Evolutionary conservation across 352 stramenopile species (phyloP).

Genomic region (Phytophthora brassicae): DNA sequence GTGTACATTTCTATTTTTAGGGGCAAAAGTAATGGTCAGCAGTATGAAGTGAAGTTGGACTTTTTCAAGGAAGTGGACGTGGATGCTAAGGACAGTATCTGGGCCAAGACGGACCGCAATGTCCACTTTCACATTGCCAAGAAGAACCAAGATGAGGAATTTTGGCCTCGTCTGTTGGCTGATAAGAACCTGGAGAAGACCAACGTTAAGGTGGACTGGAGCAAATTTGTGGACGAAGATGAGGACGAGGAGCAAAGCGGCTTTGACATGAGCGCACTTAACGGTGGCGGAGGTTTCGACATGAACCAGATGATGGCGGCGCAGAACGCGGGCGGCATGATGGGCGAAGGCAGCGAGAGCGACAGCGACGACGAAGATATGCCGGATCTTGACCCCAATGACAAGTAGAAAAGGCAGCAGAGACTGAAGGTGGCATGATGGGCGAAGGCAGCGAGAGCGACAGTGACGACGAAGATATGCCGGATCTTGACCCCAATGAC

Average conservation of each 20-base stretch:
- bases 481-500: conserved; percentile 77
- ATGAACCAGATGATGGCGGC: conserved; percentile 94
- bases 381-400: conserved; percentile 80
- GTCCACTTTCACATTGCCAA: conserved; percentile 97
- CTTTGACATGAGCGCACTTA: conserved; percentile 88
- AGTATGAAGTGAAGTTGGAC: conserved; percentile 94
- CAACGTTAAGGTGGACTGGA: conserved; percentile 96
- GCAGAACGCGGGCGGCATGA: conserved; percentile 77
- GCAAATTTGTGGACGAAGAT: conserved; percentile 97
- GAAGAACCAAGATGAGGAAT: conserved; percentile 92
- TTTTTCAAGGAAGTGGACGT: conserved; percentile 95
- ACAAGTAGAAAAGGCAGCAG: conserved; percentile 26
- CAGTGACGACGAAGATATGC: conserved; percentile 85
- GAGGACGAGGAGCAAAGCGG: conserved; percentile 90
- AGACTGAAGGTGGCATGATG: conserved; percentile 72
- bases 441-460: conserved; percentile 39
- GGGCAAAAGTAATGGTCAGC: conserved; percentile 89
- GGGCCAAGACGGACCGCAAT: conserved; percentile 94
- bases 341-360: conserved; percentile 41
- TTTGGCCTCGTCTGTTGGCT: conserved; percentile 95
- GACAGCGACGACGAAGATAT: conserved; percentile 86
- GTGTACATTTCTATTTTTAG: conserved; percentile 28
- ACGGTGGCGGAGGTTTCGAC: conserved; percentile 91
- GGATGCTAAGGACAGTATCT: conserved; percentile 91
- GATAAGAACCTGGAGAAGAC: conserved; percentile 98